Conservation (phyloP, 768 basidiomycete species). For the Auricularia sp. region DNA sequence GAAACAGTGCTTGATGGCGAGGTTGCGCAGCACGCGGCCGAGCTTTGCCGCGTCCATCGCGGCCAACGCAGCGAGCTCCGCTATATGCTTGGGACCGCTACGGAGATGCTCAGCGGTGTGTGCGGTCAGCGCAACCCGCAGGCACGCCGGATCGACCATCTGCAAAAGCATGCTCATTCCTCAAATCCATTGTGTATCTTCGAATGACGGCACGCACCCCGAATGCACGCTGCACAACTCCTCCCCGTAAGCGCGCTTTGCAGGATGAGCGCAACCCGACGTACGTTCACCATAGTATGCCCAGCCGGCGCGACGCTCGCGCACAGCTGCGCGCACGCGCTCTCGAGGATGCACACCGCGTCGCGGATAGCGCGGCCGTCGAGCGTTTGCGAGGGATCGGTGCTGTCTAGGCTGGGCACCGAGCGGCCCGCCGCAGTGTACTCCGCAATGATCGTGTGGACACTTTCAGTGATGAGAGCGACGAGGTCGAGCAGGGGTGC, state of each 20-base stretch:
- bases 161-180: neutral
- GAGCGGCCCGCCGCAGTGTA: constrained; percentile 21
- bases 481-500: constrained; percentile 8
- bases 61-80: constrained; percentile 21
- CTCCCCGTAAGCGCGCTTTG: too few species aligned
- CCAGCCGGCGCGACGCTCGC: constrained; percentile 26
- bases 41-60: constrained; percentile 29
- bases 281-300: constrained; percentile 25
- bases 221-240: too few species aligned
- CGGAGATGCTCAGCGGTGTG: neutral
- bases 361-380: neutral
- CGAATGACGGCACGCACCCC: too few species aligned
- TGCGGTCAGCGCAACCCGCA: neutral
- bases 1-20: constrained; percentile 34
- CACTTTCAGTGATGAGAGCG: constrained; percentile 22
- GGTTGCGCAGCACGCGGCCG: constrained; percentile 28
- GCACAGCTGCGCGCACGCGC: constrained; percentile 28
- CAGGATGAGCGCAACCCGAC: constrained; percentile 3
- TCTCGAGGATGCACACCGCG: constrained; percentile 22
- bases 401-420: constrained; percentile 27
- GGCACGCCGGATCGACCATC: neutral
- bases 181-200: too few species aligned
- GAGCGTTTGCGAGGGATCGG: constrained; percentile 3
- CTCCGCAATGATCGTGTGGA: constrained; percentile 23
- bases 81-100: constrained; percentile 14